Percentiles rank a stretch among this genome's conserved stretches.
Conservation (phyloP, 495 filamentous ascomycete genomes). For the Poronia punctata region DNA sequence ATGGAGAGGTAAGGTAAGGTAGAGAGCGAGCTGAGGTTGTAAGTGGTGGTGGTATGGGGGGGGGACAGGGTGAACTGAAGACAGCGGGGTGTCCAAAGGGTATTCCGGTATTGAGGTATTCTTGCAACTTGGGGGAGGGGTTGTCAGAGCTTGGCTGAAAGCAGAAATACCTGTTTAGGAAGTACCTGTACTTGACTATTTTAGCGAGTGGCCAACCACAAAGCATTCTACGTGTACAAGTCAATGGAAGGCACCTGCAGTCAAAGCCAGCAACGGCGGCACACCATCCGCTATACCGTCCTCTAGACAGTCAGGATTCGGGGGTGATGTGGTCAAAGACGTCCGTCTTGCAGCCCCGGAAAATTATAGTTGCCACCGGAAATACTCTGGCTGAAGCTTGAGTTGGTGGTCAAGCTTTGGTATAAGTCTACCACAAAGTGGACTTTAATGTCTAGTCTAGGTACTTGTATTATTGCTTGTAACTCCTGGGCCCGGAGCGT, state of each 20-base stretch:
- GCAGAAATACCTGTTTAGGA: constrained; percentile 11
- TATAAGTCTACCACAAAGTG: too few species aligned
- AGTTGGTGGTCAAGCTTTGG: too few species aligned
- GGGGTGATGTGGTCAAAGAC: too few species aligned
- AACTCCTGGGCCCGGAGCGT: too few species aligned
- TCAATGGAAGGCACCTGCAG: too few species aligned
- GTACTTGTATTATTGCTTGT: too few species aligned
- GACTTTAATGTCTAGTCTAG: too few species aligned
- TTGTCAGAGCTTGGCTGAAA: constrained; percentile 12
- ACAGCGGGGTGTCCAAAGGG: constrained; percentile 3
- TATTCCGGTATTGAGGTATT: constrained; percentile 3
- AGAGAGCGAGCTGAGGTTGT: constrained; percentile 23
- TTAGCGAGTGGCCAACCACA: constrained; percentile 9
- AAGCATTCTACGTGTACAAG: too few species aligned
- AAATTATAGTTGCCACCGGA: too few species aligned
- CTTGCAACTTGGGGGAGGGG: constrained; percentile 5
- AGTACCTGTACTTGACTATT: constrained; percentile 2
- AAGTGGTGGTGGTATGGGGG: constrained; percentile 17
- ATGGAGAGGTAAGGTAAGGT: constrained; percentile 8
- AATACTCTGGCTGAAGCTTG: too few species aligned
- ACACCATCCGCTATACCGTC: constrained; percentile 7
- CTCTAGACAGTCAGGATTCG: not conserved
- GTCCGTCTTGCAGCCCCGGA: too few species aligned
- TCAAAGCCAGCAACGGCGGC: constrained; percentile 10
- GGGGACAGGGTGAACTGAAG: constrained; percentile 9